phyloP scores from a whole-genome alignment of 2,329 filamentous ascomycete genomes.

The Calonectria henricotiae region DNA sequence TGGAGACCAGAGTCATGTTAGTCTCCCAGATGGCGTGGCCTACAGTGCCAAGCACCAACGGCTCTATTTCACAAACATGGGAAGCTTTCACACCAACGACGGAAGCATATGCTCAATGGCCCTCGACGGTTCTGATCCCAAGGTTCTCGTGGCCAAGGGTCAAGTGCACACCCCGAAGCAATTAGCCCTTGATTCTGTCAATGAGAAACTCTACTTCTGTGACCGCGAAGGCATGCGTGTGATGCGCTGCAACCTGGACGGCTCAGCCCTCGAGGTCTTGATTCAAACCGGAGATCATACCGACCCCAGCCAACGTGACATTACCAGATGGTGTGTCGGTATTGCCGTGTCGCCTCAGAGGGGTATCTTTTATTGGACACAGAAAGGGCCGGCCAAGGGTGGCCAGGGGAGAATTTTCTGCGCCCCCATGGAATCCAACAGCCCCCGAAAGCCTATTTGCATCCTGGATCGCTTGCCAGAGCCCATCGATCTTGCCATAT shows the following conservation, averaged over 20 bases:
- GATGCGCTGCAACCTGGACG: slow-evolving; percentile 60
- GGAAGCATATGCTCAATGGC: slow-evolving; percentile 64
- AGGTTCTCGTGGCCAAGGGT: slow-evolving; percentile 63
- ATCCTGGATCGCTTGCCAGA: slow-evolving; percentile 65
- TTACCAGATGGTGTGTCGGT: slow-evolving; percentile 70
- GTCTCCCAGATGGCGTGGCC: slow-evolving; percentile 7
- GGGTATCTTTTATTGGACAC: slow-evolving; percentile 73
- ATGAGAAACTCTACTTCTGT: slow-evolving; percentile 60
- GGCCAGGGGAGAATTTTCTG: slow-evolving; percentile 69
- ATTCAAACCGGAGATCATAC: slow-evolving; percentile 56
- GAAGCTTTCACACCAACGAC: slow-evolving; percentile 58
- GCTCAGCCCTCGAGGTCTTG: slow-evolving; percentile 60
- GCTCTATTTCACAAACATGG: slow-evolving; percentile 57
- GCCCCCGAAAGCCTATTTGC: slow-evolving; percentile 57
- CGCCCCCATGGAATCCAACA: slow-evolving; percentile 61
- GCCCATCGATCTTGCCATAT: slow-evolving; percentile 72
- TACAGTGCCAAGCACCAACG: slow-evolving; percentile 13
- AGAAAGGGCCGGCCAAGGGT: slow-evolving; percentile 71
- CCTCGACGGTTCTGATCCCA: slow-evolving; percentile 66
- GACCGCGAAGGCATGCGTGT: slow-evolving; percentile 65
- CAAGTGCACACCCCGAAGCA: slow-evolving; percentile 68
- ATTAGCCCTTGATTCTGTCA: slow-evolving; percentile 54
- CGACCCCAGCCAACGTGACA: slow-evolving; percentile 49
- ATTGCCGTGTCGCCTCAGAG: slow-evolving; percentile 63
- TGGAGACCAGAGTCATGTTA: neutral